phyloP scores from a whole-genome alignment of 1,284 basidiomycete species.

The Mycena sp. region DNA sequence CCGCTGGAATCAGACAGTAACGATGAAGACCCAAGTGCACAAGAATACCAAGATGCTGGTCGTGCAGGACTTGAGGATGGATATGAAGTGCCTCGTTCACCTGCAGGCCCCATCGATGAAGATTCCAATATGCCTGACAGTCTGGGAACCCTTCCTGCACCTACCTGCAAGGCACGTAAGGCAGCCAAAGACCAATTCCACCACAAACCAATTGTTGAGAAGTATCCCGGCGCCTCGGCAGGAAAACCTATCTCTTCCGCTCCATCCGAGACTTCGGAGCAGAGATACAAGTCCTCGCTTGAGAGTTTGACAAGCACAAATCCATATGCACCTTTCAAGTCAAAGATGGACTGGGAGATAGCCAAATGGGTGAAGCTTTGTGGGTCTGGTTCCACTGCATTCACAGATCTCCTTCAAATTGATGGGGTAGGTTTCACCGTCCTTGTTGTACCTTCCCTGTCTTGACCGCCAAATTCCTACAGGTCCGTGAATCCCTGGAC shows the following conservation, averaged over 20 bases:
- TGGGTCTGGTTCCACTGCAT: conserved; percentile 15
- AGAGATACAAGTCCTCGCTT: too few relatives aligned
- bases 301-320: background rate
- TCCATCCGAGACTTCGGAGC: too few relatives aligned
- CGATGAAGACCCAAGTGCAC: too few relatives aligned
- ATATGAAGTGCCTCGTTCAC: too few relatives aligned
- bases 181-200: conserved; percentile 2
- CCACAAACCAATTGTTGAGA: background rate
- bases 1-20: too few relatives aligned
- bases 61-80: too few relatives aligned
- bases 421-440: background rate
- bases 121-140: too few relatives aligned
- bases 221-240: background rate
- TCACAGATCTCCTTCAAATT: too few relatives aligned
- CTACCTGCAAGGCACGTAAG: background rate
- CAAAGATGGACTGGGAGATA: conserved; percentile 20
- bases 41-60: too few relatives aligned
- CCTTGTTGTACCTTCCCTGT: background rate
- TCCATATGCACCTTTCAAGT: conserved; percentile 10
- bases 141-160: too few relatives aligned
- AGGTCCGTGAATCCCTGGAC: conserved; percentile 31
- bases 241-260: background rate
- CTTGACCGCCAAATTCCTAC: too few relatives aligned
- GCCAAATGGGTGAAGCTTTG: conserved; percentile 18
- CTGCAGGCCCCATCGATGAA: background rate